Evolutionary conservation across 192 early-diverging fungal genomes (phyloP).

Genomic region (Paraglomus brasilianum): DNA sequence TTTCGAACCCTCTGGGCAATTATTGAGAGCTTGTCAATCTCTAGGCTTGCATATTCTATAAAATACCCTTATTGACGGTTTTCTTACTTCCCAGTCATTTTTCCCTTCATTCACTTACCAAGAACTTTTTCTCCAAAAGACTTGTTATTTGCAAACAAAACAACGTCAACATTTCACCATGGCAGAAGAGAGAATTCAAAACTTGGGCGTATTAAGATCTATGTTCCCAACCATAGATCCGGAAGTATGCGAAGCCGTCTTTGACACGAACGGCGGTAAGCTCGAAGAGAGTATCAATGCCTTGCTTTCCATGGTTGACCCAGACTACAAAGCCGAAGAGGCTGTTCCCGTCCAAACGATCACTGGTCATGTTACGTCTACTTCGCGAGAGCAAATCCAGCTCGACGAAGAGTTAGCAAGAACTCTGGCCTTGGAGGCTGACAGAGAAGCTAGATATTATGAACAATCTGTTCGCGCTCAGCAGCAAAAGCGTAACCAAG

Average conservation of each 20-base stretch:
- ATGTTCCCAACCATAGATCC: constrained; percentile 54
- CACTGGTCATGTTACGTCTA: constrained; percentile 39
- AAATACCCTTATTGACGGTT: too few species aligned
- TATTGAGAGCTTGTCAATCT: too few species aligned
- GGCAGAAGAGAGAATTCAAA: constrained; percentile 32
- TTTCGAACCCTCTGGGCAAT: too few species aligned
- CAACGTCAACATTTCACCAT: background rate
- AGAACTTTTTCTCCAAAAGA: too few species aligned
- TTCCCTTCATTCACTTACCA: too few species aligned
- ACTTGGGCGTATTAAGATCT: constrained; percentile 44
- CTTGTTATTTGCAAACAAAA: too few species aligned
- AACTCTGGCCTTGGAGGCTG: constrained; percentile 49
- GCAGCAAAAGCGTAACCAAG: constrained; percentile 37
- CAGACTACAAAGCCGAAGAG: constrained; percentile 47
- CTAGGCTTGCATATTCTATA: too few species aligned
- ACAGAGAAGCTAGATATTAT: constrained; percentile 35
- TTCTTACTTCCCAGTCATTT: too few species aligned
- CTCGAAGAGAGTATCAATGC: constrained; percentile 50
- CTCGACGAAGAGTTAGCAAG: constrained; percentile 57
- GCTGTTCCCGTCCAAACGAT: constrained; percentile 7
- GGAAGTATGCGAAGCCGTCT: constrained; percentile 50
- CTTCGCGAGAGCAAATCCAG: constrained; percentile 51
- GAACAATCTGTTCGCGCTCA: constrained; percentile 17
- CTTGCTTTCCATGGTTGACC: constrained; percentile 55
- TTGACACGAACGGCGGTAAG: constrained; percentile 46